Evolutionary conservation across 2,329 filamentous ascomycete genomes (phyloP), one percentile per base, ranked within the genome.

Genomic region (Alternaria gansuensis): DNA sequence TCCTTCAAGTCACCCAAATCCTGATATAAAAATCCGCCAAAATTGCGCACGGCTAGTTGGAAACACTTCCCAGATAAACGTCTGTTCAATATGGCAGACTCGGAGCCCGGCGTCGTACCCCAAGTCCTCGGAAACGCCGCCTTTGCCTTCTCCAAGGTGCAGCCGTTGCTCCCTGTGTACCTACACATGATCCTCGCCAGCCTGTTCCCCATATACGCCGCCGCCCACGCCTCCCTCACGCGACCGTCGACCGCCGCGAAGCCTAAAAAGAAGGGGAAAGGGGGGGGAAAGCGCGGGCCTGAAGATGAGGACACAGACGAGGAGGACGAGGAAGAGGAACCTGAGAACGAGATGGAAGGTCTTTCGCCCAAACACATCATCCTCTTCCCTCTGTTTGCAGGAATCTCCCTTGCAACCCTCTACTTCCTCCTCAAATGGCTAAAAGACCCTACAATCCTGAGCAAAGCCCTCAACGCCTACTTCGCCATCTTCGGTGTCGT

Each of bases 351-450:
- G 9, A 86, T 90, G 80, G 88, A 90, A 69, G 89, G 89, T 0
- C 78, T 96, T 51, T 84, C 88, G 8, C 88, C 90, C 1, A 88
- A 86, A 0, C 94, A 98, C 77, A 94, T 92, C 46, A 86, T 98
- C 66, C 77, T 96, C 69, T 91, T 97, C 63, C 95, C 94, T 2
- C 67, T 97, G 31, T 82, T 93, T 54, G 93, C 93, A 5, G 92
- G 88, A 2, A 71, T 82, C 9, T 87, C 89, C 1, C 85, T 98
- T 8, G 84, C 88, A 40, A 87, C 87, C 5, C 82, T 98, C 11
- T 98, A 98, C 80, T 89, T 93, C 69, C 82, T 97, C 59, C 92
- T 98, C 73, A 92, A 96, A 75, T 95, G 90, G 85, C 85, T 97
- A 54, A 83, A 94, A 65, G 91, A 97, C 70, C 89, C 93, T 0